phyloP scores from a whole-genome alignment of 148 eudicot species.

The Suaeda aralocaspica region DNA sequence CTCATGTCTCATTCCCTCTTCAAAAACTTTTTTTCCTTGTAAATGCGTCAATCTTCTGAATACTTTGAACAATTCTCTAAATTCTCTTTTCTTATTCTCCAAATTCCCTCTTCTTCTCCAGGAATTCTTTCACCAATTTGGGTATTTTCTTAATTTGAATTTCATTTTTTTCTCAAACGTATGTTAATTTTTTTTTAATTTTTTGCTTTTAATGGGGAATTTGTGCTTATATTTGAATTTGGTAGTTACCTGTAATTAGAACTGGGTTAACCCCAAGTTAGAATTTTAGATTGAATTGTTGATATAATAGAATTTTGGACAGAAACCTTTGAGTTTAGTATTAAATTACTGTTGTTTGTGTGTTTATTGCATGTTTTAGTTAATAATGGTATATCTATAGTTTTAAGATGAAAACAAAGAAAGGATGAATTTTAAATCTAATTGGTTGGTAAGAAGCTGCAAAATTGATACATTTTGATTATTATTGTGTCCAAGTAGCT shows the following conservation, averaged over 20 bases:
- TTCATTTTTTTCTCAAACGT: background rate
- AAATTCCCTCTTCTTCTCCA: constrained; percentile 9
- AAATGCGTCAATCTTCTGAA: constrained; percentile 42
- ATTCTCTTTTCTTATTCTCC: constrained; percentile 28
- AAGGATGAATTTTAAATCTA: no score
- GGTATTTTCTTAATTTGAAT: background rate
- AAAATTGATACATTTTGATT: background rate
- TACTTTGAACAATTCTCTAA: constrained; percentile 35
- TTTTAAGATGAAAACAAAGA: no score
- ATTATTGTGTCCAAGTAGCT: no score
- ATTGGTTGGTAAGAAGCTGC: background rate
- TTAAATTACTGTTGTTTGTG: no score
- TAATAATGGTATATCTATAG: no score
- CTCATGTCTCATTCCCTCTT: constrained; percentile 4
- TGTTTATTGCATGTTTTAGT: no score
- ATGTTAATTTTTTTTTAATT: background rate
- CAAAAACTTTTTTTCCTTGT: constrained; percentile 23
- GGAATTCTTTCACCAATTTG: constrained; percentile 9
- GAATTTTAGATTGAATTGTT: no score
- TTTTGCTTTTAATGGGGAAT: background rate
- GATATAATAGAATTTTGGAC: no score
- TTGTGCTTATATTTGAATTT: background rate
- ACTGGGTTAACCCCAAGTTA: no score
- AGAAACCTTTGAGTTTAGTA: no score
- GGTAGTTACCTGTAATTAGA: background rate